A percentile compares a stretch with the other conserved stretches of the same genome.
Evolutionary conservation across 805 yeast genomes (phyloP).

Genomic region (Limtongozyma cylindracea): DNA sequence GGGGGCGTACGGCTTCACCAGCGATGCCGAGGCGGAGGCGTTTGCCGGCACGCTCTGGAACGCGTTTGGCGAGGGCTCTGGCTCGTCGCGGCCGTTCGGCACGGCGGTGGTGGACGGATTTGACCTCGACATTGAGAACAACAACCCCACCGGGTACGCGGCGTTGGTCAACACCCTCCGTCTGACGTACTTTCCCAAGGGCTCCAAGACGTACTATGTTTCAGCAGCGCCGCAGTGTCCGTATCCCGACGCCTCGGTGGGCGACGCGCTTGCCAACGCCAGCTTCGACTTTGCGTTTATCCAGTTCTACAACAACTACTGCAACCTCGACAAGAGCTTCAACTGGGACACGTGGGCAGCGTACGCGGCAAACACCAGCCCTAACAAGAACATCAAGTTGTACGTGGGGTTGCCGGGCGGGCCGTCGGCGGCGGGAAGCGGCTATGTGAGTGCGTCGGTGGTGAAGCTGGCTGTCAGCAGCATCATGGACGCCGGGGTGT

Average conservation of each 20-base stretch:
- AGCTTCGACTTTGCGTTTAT: conserved; percentile 61
- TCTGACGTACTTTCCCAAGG: not conserved
- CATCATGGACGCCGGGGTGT: conserved; percentile 4
- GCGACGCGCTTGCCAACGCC: conserved; percentile 8
- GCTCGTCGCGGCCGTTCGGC: conserved; percentile 7
- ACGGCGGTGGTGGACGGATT: conserved; percentile 6
- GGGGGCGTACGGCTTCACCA: conserved; percentile 26
- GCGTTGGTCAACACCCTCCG: conserved; percentile 1
- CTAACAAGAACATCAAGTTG: conserved; percentile 44
- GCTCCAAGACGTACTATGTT: not conserved
- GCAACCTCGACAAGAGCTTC: conserved; percentile 27
- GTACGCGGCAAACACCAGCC: conserved; percentile 34
- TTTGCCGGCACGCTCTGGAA: conserved; percentile 20
- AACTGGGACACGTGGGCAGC: conserved; percentile 47
- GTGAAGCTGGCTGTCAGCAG: conserved; percentile 3
- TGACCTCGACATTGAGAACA: conserved; percentile 29
- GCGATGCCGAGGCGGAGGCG: conserved; percentile 25
- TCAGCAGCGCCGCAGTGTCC: not conserved
- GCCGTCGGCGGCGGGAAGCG: conserved; percentile 25
- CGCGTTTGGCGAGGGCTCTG: conserved; percentile 11
- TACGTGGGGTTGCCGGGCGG: conserved; percentile 52
- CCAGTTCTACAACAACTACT: conserved; percentile 77
- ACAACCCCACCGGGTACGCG: conserved; percentile 1
- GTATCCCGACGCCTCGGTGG: conserved; percentile 1
- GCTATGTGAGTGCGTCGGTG: conserved; percentile 14